Percentiles rank a stretch among this genome's conserved stretches.
Conservation (phyloP, 2,329 filamentous ascomycete species). For the Colletotrichum melonis region DNA sequence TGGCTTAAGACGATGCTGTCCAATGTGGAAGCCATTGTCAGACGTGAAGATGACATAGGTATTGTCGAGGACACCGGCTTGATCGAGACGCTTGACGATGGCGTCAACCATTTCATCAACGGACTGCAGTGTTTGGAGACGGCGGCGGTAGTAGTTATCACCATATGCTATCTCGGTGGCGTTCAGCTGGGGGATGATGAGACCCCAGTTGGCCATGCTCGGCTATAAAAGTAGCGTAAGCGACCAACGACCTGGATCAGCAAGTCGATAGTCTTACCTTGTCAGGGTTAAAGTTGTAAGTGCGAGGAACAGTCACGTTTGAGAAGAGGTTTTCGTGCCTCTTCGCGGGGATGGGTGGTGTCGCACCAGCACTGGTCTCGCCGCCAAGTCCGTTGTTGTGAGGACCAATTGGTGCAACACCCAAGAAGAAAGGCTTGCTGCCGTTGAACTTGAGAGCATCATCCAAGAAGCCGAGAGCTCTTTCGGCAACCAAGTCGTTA, state of each 20-base stretch:
- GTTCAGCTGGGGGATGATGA: constrained; percentile 52
- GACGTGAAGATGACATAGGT: constrained; percentile 70
- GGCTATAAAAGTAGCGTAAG: constrained; percentile 39
- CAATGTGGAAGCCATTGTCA: constrained; percentile 72
- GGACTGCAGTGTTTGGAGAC: constrained; percentile 63
- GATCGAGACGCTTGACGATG: constrained; percentile 54
- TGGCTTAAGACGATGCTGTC: constrained; percentile 67
- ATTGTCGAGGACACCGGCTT: constrained; percentile 70
- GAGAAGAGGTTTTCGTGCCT: constrained; percentile 73
- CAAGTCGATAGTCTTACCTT: constrained; percentile 48
- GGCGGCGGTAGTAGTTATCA: constrained; percentile 63
- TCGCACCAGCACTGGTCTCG: constrained; percentile 24
- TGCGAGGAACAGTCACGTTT: constrained; percentile 69
- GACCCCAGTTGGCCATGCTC: constrained; percentile 59
- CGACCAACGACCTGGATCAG: not conserved
- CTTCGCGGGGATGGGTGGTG: constrained; percentile 66
- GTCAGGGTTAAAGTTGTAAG: constrained; percentile 74
- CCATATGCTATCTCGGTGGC: constrained; percentile 56
- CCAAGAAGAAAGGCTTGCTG: constrained; percentile 73
- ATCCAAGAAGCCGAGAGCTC: constrained; percentile 69
- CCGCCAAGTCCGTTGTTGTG: constrained; percentile 62
- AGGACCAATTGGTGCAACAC: constrained; percentile 73
- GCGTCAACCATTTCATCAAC: constrained; percentile 66
- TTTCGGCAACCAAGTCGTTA: constrained; percentile 69
- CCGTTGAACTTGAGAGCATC: constrained; percentile 63